phyloP scores from a whole-genome alignment of 805 yeast genomes.

The Yamadazyma nakazawae region DNA sequence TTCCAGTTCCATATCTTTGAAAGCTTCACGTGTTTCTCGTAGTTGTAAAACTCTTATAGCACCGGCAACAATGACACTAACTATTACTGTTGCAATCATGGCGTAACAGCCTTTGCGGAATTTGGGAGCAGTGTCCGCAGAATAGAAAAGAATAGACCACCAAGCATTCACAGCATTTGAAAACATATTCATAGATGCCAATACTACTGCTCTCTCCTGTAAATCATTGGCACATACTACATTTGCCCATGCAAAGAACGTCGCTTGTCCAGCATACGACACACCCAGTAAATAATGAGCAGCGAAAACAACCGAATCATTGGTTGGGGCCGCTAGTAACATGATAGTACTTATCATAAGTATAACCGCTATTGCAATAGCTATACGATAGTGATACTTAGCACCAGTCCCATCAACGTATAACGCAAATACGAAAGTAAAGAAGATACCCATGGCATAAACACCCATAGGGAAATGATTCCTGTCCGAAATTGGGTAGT shows the following conservation, averaged over 20 bases:
- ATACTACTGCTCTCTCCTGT: conserved; percentile 60
- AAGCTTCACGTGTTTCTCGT: conserved; percentile 23
- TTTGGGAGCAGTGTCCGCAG: conserved; percentile 50
- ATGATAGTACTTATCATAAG: conserved; percentile 48
- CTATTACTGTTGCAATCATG: conserved; percentile 49
- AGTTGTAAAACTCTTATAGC: conserved; percentile 43
- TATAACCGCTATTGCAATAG: conserved; percentile 39
- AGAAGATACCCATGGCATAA: conserved; percentile 31
- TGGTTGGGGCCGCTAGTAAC: conserved; percentile 40
- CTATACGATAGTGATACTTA: conserved; percentile 50
- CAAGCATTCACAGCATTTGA: conserved; percentile 62
- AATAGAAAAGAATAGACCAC: conserved; percentile 56
- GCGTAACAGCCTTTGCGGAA: conserved; percentile 55
- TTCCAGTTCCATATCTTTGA: conserved; percentile 1
- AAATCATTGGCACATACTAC: conserved; percentile 55
- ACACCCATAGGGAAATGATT: conserved; percentile 40
- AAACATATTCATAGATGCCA: conserved; percentile 67
- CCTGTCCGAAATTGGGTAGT: conserved; percentile 26
- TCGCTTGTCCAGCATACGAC: conserved; percentile 57
- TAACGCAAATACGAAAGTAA: conserved; percentile 26
- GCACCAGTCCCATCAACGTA: conserved; percentile 30
- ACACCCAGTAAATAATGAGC: conserved; percentile 57
- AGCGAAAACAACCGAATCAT: conserved; percentile 39
- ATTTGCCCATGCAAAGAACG: conserved; percentile 63
- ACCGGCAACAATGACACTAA: conserved; percentile 39